phyloP scores from a whole-genome alignment of 2,329 filamentous ascomycete species.

The Hirsutella minnesotensis region DNA sequence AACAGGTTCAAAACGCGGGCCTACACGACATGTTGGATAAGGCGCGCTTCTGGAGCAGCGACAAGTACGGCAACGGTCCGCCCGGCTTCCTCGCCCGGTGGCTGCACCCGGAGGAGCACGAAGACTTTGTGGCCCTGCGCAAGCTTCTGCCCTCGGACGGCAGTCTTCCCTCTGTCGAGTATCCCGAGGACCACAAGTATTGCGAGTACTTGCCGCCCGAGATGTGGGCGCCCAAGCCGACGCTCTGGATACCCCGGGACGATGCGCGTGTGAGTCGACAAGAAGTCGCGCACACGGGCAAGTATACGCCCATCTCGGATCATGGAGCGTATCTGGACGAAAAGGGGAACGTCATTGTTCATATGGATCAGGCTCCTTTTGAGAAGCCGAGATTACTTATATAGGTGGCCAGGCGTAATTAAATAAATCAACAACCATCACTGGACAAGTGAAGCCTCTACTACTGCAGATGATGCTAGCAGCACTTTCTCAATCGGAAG shows the following conservation, averaged over 20 bases:
- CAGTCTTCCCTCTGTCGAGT: constrained; percentile 27
- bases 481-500: too few species aligned
- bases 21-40: constrained; percentile 15
- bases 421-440: not conserved
- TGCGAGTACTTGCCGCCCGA: constrained; percentile 57
- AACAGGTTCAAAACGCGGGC: constrained; percentile 13
- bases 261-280: constrained; percentile 61
- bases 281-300: constrained; percentile 61
- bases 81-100: constrained; percentile 53
- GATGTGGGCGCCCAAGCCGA: constrained; percentile 46
- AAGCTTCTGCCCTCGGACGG: constrained; percentile 50
- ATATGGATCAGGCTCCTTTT: constrained; percentile 27
- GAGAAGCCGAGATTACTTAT: constrained; percentile 17
- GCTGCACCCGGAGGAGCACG: constrained; percentile 66
- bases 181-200: constrained; percentile 42
- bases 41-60: constrained; percentile 14
- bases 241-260: constrained; percentile 81
- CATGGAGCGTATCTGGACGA: constrained; percentile 19
- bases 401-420: not conserved
- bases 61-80: constrained; percentile 13
- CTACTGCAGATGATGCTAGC: too few species aligned
- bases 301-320: constrained; percentile 69
- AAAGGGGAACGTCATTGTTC: constrained; percentile 21
- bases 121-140: constrained; percentile 60
- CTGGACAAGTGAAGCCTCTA: too few species aligned